Percentiles rank a stretch among this genome's conserved stretches.
phyloP scores from a whole-genome alignment of 2,329 filamentous ascomycete species.

The Claviceps purpurea region DNA sequence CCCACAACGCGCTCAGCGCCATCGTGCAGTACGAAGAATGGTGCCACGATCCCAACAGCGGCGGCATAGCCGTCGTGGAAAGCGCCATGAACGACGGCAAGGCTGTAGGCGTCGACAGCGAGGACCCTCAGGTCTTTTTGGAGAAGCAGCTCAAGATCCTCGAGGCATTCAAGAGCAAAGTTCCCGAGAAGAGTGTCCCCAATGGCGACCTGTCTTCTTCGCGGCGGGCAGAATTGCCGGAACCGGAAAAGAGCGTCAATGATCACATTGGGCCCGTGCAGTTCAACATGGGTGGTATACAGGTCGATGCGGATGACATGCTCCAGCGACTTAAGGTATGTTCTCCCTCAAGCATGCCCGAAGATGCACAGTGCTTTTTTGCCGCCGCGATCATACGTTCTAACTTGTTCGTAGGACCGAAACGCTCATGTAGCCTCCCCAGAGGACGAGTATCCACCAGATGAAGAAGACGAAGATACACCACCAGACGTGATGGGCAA shows the following conservation, averaged over 20 bases:
- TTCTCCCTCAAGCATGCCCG: neutral
- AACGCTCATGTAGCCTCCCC: conserved; percentile 37
- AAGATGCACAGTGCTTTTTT: neutral
- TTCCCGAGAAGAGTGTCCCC: conserved; percentile 28
- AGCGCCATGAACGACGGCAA: conserved; percentile 24
- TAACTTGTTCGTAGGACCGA: conserved; percentile 31
- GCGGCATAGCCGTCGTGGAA: conserved; percentile 32
- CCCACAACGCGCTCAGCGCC: conserved; percentile 28
- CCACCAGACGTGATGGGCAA: conserved; percentile 28
- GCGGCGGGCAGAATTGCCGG: conserved; percentile 20
- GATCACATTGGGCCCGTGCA: conserved; percentile 90
- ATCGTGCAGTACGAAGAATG: conserved; percentile 66
- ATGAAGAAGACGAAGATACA: conserved; percentile 22
- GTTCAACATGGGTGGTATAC: conserved; percentile 97
- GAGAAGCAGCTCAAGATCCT: conserved; percentile 61
- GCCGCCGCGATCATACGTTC: neutral
- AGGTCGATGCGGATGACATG: conserved; percentile 91
- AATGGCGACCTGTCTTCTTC: conserved; percentile 13
- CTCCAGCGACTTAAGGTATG: conserved; percentile 67
- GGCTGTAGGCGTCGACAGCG: conserved; percentile 22
- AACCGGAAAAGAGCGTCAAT: conserved; percentile 36
- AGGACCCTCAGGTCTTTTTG: conserved; percentile 68
- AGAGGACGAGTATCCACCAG: conserved; percentile 14
- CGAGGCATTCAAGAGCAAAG: conserved; percentile 48
- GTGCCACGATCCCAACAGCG: conserved; percentile 60